These are phyloP conservation scores for Albifimbria verrucaria DNA, from an alignment of 2,329 filamentous ascomycete genomes.

Conservation along the genomic window DNA sequence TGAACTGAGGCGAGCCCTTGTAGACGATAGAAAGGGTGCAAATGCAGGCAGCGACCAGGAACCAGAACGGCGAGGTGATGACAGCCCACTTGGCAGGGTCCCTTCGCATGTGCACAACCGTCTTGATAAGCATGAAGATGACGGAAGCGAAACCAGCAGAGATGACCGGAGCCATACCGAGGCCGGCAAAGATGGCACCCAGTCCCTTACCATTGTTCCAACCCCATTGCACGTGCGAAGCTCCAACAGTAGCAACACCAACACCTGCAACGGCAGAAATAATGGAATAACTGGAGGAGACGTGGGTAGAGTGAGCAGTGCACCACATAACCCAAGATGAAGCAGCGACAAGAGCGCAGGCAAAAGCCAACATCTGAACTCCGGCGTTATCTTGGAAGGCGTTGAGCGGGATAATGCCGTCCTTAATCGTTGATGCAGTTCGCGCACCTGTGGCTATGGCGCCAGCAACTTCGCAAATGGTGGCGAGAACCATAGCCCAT, in stretches of 20 bases:
- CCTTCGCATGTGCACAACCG: conserved; percentile 63
- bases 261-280: conserved; percentile 50
- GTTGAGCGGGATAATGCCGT: conserved; percentile 58
- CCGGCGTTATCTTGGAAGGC: conserved; percentile 59
- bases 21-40: conserved; percentile 74
- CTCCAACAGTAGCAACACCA: conserved; percentile 38
- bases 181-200: conserved; percentile 68
- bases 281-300: conserved; percentile 68
- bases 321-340: conserved; percentile 77
- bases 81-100: conserved; percentile 69
- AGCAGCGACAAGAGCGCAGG: conserved; percentile 59
- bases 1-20: conserved; percentile 64
- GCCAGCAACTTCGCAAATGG: conserved; percentile 61
- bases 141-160: conserved; percentile 59
- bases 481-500: conserved; percentile 57
- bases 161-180: conserved; percentile 68
- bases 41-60: conserved; percentile 68
- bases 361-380: conserved; percentile 65
- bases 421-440: conserved; percentile 60
- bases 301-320: conserved; percentile 66
- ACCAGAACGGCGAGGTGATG: conserved; percentile 68
- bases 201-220: conserved; percentile 68
- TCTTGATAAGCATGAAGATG: conserved; percentile 65
- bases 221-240: conserved; percentile 60
- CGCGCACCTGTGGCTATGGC: conserved; percentile 58